Evolutionary conservation across 106 monocot species (phyloP).

Genomic region (Apostasia shenzhenica): DNA sequence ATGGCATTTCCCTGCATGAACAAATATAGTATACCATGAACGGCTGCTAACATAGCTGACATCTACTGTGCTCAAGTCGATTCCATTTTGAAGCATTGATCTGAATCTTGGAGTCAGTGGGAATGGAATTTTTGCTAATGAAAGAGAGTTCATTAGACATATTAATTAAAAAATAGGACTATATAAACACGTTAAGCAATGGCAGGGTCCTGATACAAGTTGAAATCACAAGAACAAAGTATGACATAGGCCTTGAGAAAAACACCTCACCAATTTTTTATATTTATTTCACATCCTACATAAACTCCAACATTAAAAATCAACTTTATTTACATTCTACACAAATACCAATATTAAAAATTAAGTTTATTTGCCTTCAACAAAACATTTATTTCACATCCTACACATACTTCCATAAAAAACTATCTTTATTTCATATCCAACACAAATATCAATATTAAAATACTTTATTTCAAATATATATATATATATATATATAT

Average conservation of each 20-base stretch:
- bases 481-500: too few relatives aligned
- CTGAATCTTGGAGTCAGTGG: constrained; percentile 92
- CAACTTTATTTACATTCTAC: too few relatives aligned
- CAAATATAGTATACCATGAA: constrained; percentile 59
- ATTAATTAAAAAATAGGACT: background rate
- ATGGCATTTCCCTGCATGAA: background rate
- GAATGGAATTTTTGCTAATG: constrained; percentile 84
- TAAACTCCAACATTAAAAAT: too few relatives aligned
- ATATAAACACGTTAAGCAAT: background rate
- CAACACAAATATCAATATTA: too few relatives aligned
- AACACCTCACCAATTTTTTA: too few relatives aligned
- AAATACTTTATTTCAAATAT: too few relatives aligned
- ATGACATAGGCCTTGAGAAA: background rate
- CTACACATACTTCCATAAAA: too few relatives aligned
- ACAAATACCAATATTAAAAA: too few relatives aligned
- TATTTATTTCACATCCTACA: too few relatives aligned
- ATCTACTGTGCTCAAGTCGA: constrained; percentile 97
- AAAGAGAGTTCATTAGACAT: background rate
- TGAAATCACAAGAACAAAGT: background rate
- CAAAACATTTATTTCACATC: too few relatives aligned
- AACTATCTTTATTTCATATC: too few relatives aligned
- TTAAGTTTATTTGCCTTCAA: too few relatives aligned
- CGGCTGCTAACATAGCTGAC: constrained; percentile 99
- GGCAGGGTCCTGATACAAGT: background rate
- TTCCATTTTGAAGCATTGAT: constrained; percentile 98